phyloP scores from a whole-genome alignment of 2,329 filamentous ascomycete genomes.

The Paecilomyces sp. region DNA sequence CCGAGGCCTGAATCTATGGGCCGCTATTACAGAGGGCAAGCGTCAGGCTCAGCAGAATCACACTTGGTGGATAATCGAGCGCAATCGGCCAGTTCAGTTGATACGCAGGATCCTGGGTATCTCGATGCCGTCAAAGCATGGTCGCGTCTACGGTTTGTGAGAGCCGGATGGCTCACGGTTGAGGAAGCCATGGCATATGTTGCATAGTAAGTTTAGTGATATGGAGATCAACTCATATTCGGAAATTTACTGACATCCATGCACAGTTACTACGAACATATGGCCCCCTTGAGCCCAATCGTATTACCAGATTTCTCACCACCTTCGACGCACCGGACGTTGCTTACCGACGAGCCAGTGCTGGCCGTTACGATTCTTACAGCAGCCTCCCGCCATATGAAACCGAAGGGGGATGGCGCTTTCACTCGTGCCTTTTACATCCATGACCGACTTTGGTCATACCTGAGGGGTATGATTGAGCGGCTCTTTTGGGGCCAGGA shows the following conservation, averaged over 20 bases:
- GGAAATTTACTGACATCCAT: slow-evolving; percentile 6
- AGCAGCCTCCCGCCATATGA: slow-evolving; percentile 80
- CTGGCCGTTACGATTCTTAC: slow-evolving; percentile 86
- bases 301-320: slow-evolving; percentile 84
- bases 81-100: slow-evolving; percentile 18
- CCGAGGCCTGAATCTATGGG: slow-evolving; percentile 39
- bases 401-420: slow-evolving; percentile 70
- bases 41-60: slow-evolving; percentile 16
- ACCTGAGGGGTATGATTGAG: slow-evolving; percentile 90
- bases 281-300: slow-evolving; percentile 88
- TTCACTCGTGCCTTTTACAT: slow-evolving; percentile 82
- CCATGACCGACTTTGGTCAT: slow-evolving; percentile 91
- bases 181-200: slow-evolving; percentile 91
- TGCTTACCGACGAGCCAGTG: slow-evolving; percentile 87
- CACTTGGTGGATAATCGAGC: slow-evolving; percentile 20
- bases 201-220: slow-evolving; percentile 60
- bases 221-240: slow-evolving; percentile 5
- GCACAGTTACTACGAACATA: slow-evolving; percentile 74
- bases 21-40: slow-evolving; percentile 42
- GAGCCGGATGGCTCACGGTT: slow-evolving; percentile 92
- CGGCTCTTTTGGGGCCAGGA: slow-evolving; percentile 93
- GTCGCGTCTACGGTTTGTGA: slow-evolving; percentile 88
- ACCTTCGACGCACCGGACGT: slow-evolving; percentile 67
- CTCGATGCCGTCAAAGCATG: slow-evolving; percentile 75
- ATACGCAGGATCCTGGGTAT: slow-evolving; percentile 29